Conservation (phyloP, 257 asterid genomes). For the Solanum okadae region DNA sequence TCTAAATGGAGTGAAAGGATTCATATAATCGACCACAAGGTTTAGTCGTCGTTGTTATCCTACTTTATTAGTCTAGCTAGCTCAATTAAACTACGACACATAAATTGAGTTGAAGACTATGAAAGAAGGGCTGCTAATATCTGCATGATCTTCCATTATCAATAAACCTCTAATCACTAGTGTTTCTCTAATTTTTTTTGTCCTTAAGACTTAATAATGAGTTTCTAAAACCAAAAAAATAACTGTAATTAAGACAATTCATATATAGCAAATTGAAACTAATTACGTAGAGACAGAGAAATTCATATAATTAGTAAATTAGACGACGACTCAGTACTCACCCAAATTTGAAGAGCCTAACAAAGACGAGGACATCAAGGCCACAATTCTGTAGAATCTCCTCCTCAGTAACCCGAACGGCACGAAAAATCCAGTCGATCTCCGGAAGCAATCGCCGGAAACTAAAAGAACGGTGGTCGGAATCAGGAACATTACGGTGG, state of each 20-base stretch:
- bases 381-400: conserved; percentile 69
- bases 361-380: conserved; percentile 68
- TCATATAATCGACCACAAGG: background rate
- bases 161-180: too few relatives aligned
- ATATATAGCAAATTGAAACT: too few relatives aligned
- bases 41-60: background rate
- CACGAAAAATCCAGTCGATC: conserved; percentile 55
- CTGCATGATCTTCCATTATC: too few relatives aligned
- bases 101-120: background rate
- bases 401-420: conserved; percentile 46
- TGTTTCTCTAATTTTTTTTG: too few relatives aligned
- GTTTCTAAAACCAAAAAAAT: too few relatives aligned
- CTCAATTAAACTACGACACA: background rate
- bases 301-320: too few relatives aligned
- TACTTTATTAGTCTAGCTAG: background rate
- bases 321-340: background rate
- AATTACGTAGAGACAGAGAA: too few relatives aligned
- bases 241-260: background rate
- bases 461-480: conserved; percentile 21
- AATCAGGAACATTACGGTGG: conserved; percentile 28
- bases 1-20: too few relatives aligned
- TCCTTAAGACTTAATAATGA: too few relatives aligned
- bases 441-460: conserved; percentile 54
- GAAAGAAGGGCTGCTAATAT: background rate
- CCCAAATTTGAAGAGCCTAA: conserved; percentile 81